Base-by-base conservation (phyloP, 306 rosid species). In the Dalbergia cultrata region DNA sequence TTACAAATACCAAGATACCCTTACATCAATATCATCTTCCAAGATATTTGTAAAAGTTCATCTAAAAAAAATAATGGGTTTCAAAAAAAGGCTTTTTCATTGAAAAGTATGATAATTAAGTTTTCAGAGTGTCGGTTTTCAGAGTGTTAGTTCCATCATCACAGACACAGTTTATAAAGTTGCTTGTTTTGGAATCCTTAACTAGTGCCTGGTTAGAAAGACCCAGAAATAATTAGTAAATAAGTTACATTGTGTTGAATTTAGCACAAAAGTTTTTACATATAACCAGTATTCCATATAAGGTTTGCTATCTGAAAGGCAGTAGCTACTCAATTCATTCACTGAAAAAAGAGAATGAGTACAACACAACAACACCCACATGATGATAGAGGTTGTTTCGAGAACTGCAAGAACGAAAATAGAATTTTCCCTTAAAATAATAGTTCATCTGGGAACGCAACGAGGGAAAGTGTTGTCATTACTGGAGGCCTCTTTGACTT, bases 1-100 rank as follows among this genome's bases (percentile, higher is more conserved):
- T 41, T 59, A 60, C 11, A 14, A 41, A 67, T 66, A 39, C 60
- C 54, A 74, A 74, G 56, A 68, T 35, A 50, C 66, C 34, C 53
- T 56, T 26, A 47, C 0, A 26, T 26, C 31, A 13, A 52, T 13
- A 52, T 14, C 7, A 52, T 52, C 58, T 52, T 16, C 5, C 58
- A 13, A 52, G 18, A 13, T 52, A 52, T 52, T n/a, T 14, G 44
- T 41, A 74, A 74, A 44, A 13, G n/a, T 60, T 22, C 57, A 59
- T 39, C 58, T 17, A 74, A 1, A 44, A 19, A 26, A 26, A 26
- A 26, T 26, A 26, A 26, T 26, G 31, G 31, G 31, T 26, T 26
- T 26, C 31, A 26, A 26, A 26, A 26, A 26, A 26, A 26, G 31
- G 31, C 31, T 1, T 26, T 26, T 1, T 26, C 31, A 26, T 26